Conservation (phyloP, 73 alveolate species). For the Paramecium bursaria region DNA sequence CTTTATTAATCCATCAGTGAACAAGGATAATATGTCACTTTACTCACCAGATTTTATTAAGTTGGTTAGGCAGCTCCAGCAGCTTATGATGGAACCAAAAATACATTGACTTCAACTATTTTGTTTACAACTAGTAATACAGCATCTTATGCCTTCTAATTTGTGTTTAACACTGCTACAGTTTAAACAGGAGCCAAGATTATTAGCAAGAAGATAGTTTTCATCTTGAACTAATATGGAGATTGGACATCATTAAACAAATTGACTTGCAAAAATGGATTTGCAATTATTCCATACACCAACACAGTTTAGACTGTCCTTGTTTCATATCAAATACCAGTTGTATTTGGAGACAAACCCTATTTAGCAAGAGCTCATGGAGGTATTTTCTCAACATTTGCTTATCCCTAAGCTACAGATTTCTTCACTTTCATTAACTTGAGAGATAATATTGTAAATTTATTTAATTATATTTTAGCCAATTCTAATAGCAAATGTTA, state of each 20-base stretch:
- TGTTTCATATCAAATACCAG: conserved; percentile 22
- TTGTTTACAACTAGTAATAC: conserved; percentile 8
- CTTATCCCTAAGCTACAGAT: conserved; percentile 23
- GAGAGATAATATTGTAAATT: neutral
- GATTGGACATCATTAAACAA: conserved; percentile 27
- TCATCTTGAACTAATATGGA: conserved; percentile 14
- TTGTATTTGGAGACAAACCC: neutral
- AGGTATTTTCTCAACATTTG: conserved; percentile 5
- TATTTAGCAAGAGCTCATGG: neutral
- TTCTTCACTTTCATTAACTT: neutral
- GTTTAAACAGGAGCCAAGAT: neutral
- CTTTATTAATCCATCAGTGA: neutral
- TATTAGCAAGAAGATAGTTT: neutral
- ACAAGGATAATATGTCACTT: conserved; percentile 12
- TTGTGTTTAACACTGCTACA: neutral
- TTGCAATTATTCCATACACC: conserved; percentile 38
- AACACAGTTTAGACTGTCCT: neutral
- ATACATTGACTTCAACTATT: neutral
- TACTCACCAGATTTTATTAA: neutral
- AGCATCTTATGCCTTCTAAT: conserved; percentile 4
- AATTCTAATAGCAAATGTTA: conserved; percentile 19
- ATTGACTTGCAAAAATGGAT: neutral
- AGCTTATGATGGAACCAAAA: neutral
- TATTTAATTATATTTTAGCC: conserved; percentile 15
- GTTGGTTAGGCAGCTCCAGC: neutral